A percentile compares a stretch with the other conserved stretches of the same genome.
Evolutionary conservation across 2,329 filamentous ascomycete species (phyloP).

Genomic region (Bipolaris sorokiniana): DNA sequence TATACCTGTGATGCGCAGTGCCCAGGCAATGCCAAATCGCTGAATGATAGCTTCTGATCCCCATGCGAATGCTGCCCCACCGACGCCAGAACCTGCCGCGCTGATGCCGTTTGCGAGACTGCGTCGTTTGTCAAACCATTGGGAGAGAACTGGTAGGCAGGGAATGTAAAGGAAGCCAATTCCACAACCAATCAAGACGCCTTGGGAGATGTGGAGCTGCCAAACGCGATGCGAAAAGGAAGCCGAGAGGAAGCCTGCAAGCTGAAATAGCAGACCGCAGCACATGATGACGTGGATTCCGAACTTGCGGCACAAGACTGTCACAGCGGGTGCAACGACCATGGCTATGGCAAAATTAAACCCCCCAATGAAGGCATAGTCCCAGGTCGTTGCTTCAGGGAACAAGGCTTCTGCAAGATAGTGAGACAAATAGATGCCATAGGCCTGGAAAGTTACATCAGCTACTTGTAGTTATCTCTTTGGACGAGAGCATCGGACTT

Average conservation of each 20-base stretch:
- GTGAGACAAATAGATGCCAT: constrained; percentile 54
- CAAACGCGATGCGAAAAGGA: constrained; percentile 48
- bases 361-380: constrained; percentile 52
- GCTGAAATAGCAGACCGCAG: constrained; percentile 43
- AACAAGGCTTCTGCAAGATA: constrained; percentile 49
- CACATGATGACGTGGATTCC: constrained; percentile 41
- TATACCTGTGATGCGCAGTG: constrained; percentile 50
- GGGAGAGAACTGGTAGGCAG: constrained; percentile 46
- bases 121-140: constrained; percentile 52
- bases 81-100: constrained; percentile 50
- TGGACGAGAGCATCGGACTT: not conserved
- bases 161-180: constrained; percentile 52
- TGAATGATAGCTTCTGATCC: constrained; percentile 49
- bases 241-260: constrained; percentile 46
- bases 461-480: not conserved
- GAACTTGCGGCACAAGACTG: constrained; percentile 31
- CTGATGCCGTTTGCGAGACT: constrained; percentile 52
- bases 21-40: constrained; percentile 48
- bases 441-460: constrained; percentile 24
- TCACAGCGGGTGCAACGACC: constrained; percentile 45
- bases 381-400: constrained; percentile 41
- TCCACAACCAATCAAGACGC: constrained; percentile 49
- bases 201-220: constrained; percentile 53
- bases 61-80: constrained; percentile 45
- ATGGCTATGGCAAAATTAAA: constrained; percentile 47